Conservation (phyloP, 2,329 filamentous ascomycete genomes). For the Dichotomopilus funicola region DNA sequence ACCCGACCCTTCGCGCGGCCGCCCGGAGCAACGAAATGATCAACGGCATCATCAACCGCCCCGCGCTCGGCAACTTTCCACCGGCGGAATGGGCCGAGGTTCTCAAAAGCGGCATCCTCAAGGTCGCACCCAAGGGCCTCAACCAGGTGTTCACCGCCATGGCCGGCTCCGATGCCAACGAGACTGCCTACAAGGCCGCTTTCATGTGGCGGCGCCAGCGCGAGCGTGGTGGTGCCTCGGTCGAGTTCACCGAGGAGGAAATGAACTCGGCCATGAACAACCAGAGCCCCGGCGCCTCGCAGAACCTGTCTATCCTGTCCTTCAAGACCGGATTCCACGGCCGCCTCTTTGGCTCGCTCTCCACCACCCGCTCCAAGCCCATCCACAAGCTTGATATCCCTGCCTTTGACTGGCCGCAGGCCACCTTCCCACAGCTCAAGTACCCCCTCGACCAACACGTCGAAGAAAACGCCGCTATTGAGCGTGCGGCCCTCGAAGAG, state of each 20-base stretch:
- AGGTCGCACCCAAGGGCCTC: constrained; percentile 74
- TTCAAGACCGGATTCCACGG: constrained; percentile 89
- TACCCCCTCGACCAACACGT: constrained; percentile 78
- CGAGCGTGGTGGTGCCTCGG: constrained; percentile 69
- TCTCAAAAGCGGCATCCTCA: constrained; percentile 72
- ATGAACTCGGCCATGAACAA: constrained; percentile 72
- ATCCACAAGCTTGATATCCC: constrained; percentile 95
- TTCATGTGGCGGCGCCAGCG: constrained; percentile 86
- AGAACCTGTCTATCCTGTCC: constrained; percentile 69
- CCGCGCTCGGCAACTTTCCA: constrained; percentile 86
- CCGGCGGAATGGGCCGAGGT: constrained; percentile 76
- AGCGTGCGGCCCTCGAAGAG: constrained; percentile 74
- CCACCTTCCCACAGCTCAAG: constrained; percentile 76
- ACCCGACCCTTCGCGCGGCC: constrained; percentile 63
- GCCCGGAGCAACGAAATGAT: constrained; percentile 74
- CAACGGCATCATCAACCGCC: constrained; percentile 76
- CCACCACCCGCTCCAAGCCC: constrained; percentile 84
- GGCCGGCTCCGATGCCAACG: constrained; percentile 87
- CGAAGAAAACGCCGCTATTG: constrained; percentile 74
- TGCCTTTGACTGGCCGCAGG: constrained; percentile 91
- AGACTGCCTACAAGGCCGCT: constrained; percentile 89
- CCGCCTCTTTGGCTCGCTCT: constrained; percentile 79
- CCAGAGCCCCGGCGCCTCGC: constrained; percentile 65
- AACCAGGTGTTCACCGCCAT: constrained; percentile 88
- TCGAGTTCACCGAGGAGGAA: constrained; percentile 75